Evolutionary conservation across 2,329 filamentous ascomycete genomes (phyloP).

Genomic region (Penicillium sp.): DNA sequence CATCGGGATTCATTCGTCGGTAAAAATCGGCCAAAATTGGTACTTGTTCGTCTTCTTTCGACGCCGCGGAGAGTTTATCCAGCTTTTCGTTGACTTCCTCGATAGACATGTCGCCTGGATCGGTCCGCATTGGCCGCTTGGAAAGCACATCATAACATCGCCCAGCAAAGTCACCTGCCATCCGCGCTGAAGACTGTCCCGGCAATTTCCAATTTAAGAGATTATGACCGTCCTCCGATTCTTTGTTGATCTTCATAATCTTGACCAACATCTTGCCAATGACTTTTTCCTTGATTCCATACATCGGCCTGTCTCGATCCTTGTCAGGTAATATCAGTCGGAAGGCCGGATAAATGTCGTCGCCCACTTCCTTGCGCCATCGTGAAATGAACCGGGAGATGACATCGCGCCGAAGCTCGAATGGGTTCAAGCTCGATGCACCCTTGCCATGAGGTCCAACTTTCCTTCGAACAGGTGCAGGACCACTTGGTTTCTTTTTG

Average conservation of each 20-base stretch:
- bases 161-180: constrained; percentile 87
- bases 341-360: constrained; percentile 89
- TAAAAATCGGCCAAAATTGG: constrained; percentile 81
- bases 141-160: constrained; percentile 81
- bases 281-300: constrained; percentile 85
- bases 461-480: constrained; percentile 51
- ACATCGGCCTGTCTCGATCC: constrained; percentile 85
- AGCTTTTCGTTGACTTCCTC: constrained; percentile 83
- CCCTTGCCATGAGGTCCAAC: constrained; percentile 52
- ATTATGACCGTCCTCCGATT: constrained; percentile 80
- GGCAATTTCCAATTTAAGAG: constrained; percentile 91
- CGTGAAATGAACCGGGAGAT: constrained; percentile 78
- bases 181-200: constrained; percentile 57
- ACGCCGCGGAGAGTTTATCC: constrained; percentile 67
- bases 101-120: constrained; percentile 73
- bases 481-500: constrained; percentile 62
- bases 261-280: constrained; percentile 89
- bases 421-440: constrained; percentile 54
- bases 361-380: constrained; percentile 83
- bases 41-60: constrained; percentile 76
- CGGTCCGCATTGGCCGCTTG: constrained; percentile 70
- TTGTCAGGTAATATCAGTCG: constrained; percentile 88
- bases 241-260: constrained; percentile 82
- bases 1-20: constrained; percentile 82
- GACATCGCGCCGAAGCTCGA: constrained; percentile 72